Base-by-base conservation (phyloP, 768 basidiomycete species). In the Calocera viscosa region DNA sequence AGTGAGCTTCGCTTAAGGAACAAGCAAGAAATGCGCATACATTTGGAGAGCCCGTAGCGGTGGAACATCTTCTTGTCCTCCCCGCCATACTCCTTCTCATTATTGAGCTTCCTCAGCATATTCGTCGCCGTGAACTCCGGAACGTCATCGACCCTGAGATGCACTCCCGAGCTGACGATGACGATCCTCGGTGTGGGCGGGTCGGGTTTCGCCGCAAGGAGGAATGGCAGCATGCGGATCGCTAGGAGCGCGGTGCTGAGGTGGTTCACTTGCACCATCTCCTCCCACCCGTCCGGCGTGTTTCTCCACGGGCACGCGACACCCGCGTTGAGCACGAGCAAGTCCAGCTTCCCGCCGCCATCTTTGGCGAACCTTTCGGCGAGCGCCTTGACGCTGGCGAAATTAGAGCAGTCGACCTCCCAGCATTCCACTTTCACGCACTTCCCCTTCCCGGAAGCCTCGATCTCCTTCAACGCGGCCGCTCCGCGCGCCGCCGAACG, bases 151-250 rank as follows among this genome's bases (percentile, higher is more conserved):
- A 65, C 30, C 69, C 66, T 72, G 65, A 76, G 77, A 67, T 82
- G 82, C 0, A 76, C 66, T 28, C 76, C 82, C 65, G 82, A 83
- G 0, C 78, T 65, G 5, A 82, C 79, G n/a, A 82, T 72, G 17
- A 80, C 80, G 0, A 82, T 32, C 14, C 79, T 72, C 0, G 76
- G 74, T 19, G 73, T 70, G 32, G 73, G 68, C 0, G 78, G 76
- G 7, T 70, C 69, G 19, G 65, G 68, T 0, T 72, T 74, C 0
- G 69, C 63, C 14, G 69, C 38, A 8, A 49, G 39, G 22, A 68
- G 26, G n/a, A 41, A 39, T 2, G 67, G 64, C 1, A 68, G 32
- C n/a, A 70, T 28, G 32, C 49, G 64, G 22, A 66, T n/a, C 26
- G 68, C 41, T 26, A 70, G 67, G 3, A 70, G 43, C 2, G 34